Percentiles rank a stretch among this genome's conserved stretches.
Evolutionary conservation across 768 basidiomycete genomes (phyloP).

Genomic region (Mycena kentingensis): DNA sequence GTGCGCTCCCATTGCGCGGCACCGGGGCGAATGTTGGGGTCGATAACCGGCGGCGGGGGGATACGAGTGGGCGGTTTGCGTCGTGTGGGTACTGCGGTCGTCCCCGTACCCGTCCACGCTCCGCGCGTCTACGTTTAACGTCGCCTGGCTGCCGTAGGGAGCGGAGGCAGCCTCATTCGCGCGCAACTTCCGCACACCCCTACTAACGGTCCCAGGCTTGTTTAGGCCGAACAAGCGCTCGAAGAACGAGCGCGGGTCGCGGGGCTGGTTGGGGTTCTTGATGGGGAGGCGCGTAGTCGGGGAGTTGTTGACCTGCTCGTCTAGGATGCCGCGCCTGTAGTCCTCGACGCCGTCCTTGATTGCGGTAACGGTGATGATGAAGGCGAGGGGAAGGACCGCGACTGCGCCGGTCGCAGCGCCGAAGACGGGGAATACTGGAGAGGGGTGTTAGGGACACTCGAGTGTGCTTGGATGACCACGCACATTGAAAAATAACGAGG

Average conservation of each 20-base stretch:
- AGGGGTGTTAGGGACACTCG: constrained; percentile 6
- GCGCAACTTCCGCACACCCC: constrained; percentile 82
- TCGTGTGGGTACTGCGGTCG: constrained; percentile 36
- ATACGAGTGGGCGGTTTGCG: constrained; percentile 57
- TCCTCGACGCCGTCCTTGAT: constrained; percentile 97
- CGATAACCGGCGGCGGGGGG: constrained; percentile 72
- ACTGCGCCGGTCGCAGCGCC: constrained; percentile 83
- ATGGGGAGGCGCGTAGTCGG: constrained; percentile 87
- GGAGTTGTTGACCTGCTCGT: constrained; percentile 94
- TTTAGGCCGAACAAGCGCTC: constrained; percentile 74
- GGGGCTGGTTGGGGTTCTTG: constrained; percentile 83
- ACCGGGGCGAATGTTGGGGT: constrained; percentile 66
- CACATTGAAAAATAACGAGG: constrained; percentile 80
- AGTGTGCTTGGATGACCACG: constrained; percentile 20
- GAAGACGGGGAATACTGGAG: constrained; percentile 85
- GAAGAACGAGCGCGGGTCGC: constrained; percentile 73
- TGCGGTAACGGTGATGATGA: constrained; percentile 86
- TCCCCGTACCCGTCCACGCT: constrained; percentile 45
- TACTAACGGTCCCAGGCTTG: constrained; percentile 73
- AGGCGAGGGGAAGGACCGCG: constrained; percentile 81
- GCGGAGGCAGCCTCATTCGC: constrained; percentile 72
- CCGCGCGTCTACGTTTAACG: constrained; percentile 43
- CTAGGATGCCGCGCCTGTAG: constrained; percentile 83
- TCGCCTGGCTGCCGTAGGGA: constrained; percentile 60
- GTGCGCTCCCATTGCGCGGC: constrained; percentile 91